Conservation (phyloP, 306 rosid species). For the Malus orientalis region DNA sequence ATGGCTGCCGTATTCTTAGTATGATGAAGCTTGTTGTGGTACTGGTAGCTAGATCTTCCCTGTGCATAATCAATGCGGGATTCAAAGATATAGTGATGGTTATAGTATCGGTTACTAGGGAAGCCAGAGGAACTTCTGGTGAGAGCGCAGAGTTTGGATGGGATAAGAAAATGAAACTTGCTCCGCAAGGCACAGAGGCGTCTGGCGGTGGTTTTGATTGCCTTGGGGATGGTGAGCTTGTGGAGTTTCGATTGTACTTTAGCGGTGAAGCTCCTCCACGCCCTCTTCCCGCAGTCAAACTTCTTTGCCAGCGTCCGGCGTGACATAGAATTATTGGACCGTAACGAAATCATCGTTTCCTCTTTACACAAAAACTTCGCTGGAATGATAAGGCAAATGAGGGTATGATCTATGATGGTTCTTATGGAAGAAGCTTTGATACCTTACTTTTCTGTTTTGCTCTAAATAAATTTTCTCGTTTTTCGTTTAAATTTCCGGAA, state of each 20-base stretch:
- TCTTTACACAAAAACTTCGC: not conserved
- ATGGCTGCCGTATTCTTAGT: constrained; percentile 29
- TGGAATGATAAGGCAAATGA: not conserved
- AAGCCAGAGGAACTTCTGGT: constrained; percentile 15
- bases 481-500: not conserved
- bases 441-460: not conserved
- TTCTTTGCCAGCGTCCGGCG: constrained; percentile 35
- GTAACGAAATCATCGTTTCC: not conserved
- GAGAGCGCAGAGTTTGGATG: constrained; percentile 34
- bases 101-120: not conserved
- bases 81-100: constrained; percentile 4
- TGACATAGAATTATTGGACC: constrained; percentile 23
- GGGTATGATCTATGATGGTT: not conserved
- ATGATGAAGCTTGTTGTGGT: constrained; percentile 5
- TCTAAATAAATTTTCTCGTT: not conserved
- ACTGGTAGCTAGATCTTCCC: not conserved
- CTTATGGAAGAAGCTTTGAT: not conserved
- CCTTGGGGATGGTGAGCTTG: constrained; percentile 31
- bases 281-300: constrained; percentile 48
- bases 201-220: constrained; percentile 29
- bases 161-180: constrained; percentile 21
- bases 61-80: not conserved
- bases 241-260: constrained; percentile 31
- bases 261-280: constrained; percentile 47
- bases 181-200: constrained; percentile 25